These are phyloP conservation scores for Colletotrichum eleusines DNA, from an alignment of 2,329 filamentous ascomycete species.

Conservation along the genomic window DNA sequence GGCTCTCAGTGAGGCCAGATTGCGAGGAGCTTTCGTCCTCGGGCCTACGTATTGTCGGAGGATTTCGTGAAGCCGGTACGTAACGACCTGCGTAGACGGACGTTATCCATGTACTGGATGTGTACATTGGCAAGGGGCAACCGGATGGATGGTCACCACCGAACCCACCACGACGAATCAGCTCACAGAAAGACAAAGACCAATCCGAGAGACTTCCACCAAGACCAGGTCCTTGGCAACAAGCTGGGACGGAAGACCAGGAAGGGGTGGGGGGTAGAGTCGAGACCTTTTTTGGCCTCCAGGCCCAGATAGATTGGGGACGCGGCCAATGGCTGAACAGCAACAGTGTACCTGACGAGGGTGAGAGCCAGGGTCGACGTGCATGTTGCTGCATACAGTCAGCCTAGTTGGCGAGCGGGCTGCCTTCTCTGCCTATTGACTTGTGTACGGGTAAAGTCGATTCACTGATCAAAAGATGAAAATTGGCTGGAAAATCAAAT, in stretches of 20 bases:
- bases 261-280: background rate
- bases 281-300: constrained; percentile 17
- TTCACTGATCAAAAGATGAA: background rate
- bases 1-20: background rate
- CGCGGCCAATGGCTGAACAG: constrained; percentile 16
- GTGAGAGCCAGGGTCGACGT: constrained; percentile 14
- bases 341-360: constrained; percentile 33
- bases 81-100: constrained; percentile 28
- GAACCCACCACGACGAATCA: background rate
- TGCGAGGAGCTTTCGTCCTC: constrained; percentile 27
- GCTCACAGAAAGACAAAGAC: constrained; percentile 9
- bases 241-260: constrained; percentile 5
- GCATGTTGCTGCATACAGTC: constrained; percentile 9
- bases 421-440: constrained; percentile 4
- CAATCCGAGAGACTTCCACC: constrained; percentile 3
- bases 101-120: background rate
- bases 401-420: constrained; percentile 13
- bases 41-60: constrained; percentile 5
- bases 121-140: constrained; percentile 4
- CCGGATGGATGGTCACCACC: background rate
- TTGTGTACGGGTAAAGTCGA: background rate
- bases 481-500: background rate
- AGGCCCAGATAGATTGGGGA: constrained; percentile 21
- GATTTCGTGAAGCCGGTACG: constrained; percentile 26
- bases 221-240: constrained; percentile 15